Evolutionary conservation across 75 land plant species (phyloP), one percentile per base, ranked within the genome.

Genomic region (Sequoiadendron giganteum): DNA sequence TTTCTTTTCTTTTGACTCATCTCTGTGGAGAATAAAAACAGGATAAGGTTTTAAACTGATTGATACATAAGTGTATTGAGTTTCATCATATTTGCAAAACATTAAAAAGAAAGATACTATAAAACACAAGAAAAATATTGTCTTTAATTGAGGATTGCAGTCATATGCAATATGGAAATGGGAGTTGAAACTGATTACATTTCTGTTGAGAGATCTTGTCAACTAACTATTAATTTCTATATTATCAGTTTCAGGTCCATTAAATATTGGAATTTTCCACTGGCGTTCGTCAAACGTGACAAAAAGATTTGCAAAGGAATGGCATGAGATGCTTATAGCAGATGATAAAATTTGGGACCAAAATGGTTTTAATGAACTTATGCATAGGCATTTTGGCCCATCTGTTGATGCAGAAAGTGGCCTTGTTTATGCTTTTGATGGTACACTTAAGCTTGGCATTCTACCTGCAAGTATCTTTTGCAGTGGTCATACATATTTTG

Each of bases 401-500:
- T 83, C 95, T 78, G 97, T 98, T 79, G 93, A 90, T 85, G 91
- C 87, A 43, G 94, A 94, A 54, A 91, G 92, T 91, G 97, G 95
- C 47, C 96, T 98, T 55, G 94, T 94, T 25, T 97, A 94, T 95
- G 93, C 97, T 83, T 95, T 83, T 93, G 95, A 95, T 90, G 95
- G 98, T 85, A 92, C 79, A 83, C 89, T 98, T 45, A 98, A 95
- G 90, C 86, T 98, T 42, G 99, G 99, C 85, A 85, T 98, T 42
- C 89, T 98, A 28, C 99, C 99, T 83, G 95, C 95, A 38, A 98
- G 99, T 80, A 95, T 98, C 86, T 98, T 97, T 85, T 97, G 99
- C 90, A 98, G 99, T 91, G 99, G 99, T 7, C 99, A 98, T 89
- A 98, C 99, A 43, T 98, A 93, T 86, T 98, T 98, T 94, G 97